phyloP scores from a whole-genome alignment of 202 grass and related monocot genomes.

The Zoysia matrella region DNA sequence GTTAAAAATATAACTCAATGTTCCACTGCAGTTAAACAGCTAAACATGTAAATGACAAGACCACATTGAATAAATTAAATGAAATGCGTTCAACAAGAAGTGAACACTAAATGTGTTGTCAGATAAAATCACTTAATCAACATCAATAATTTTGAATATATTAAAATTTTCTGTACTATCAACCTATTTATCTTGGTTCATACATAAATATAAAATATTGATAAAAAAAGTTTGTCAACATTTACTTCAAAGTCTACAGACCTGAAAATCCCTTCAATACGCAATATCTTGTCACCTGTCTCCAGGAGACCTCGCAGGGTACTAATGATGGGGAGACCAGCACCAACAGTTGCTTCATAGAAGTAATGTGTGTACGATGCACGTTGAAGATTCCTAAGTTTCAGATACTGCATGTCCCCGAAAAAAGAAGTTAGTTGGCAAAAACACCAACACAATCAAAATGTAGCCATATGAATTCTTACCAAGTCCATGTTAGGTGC shows the following conservation, averaged over 20 bases:
- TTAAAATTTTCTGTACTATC: background rate
- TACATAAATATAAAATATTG: constrained; percentile 7
- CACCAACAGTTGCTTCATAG: constrained; percentile 99
- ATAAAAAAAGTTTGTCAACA: background rate
- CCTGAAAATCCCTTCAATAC: constrained; percentile 97
- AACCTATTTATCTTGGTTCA: background rate
- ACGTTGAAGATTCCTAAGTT: constrained; percentile 82
- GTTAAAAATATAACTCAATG: constrained; percentile 98
- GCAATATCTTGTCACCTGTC: constrained; percentile 95
- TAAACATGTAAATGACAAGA: constrained; percentile 60
- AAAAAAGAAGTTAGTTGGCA: background rate
- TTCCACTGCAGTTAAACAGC: constrained; percentile 66
- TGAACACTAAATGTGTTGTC: constrained; percentile 1
- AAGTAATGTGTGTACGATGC: constrained; percentile 97
- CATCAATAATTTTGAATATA: background rate
- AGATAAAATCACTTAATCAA: background rate
- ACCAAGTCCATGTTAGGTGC: background rate
- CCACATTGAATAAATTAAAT: constrained; percentile 60
- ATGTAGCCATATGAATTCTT: constrained; percentile 18
- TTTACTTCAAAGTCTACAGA: constrained; percentile 15
- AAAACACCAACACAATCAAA: constrained; percentile 7
- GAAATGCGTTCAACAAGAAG: constrained; percentile 25
- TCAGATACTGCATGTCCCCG: constrained; percentile 69
- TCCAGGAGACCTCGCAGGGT: constrained; percentile 86
- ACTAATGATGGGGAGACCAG: constrained; percentile 96